A percentile compares a stretch with the other conserved stretches of the same genome.
These are phyloP conservation scores for Alternaria tenuissima DNA, from an alignment of 2,329 filamentous ascomycete species.

Conservation along the genomic window DNA sequence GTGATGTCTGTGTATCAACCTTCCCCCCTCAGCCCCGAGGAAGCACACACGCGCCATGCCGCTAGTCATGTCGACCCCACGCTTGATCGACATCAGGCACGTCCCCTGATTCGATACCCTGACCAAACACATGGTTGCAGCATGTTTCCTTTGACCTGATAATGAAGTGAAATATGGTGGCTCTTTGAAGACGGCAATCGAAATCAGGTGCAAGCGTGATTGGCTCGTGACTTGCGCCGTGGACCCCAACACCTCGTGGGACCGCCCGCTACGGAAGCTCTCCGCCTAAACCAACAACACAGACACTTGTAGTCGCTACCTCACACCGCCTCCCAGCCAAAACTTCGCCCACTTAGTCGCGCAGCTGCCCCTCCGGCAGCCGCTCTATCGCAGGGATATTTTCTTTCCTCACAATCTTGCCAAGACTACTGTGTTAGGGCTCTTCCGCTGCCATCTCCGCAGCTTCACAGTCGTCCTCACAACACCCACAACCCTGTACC, in stretches of 20 bases:
- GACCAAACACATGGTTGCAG: slow-evolving; percentile 4
- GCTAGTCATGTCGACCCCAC: slow-evolving; percentile 19
- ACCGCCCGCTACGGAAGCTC: slow-evolving; percentile 18
- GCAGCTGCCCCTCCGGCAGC: slow-evolving; percentile 15
- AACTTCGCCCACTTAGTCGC: slow-evolving; percentile 21
- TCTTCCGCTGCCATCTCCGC: slow-evolving; percentile 20
- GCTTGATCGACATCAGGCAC: slow-evolving; percentile 14
- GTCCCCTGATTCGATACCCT: slow-evolving; percentile 15
- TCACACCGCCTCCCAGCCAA: slow-evolving; percentile 20
- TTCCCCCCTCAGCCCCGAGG: not conserved
- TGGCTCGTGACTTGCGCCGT: slow-evolving; percentile 14
- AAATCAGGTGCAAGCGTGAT: slow-evolving; percentile 17
- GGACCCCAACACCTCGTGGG: slow-evolving; percentile 16
- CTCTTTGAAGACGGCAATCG: slow-evolving; percentile 1
- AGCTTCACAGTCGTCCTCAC: slow-evolving; percentile 14
- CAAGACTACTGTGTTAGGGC: slow-evolving; percentile 25
- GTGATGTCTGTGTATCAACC: not conserved
- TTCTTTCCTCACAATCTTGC: slow-evolving; percentile 22
- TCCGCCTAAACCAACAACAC: slow-evolving; percentile 23
- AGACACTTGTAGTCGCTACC: slow-evolving; percentile 23
- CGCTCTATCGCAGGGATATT: slow-evolving; percentile 18
- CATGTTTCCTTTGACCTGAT: slow-evolving; percentile 1
- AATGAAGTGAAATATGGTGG: not conserved
- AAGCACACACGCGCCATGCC: slow-evolving; percentile 10
- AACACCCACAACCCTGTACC: slow-evolving; percentile 9